Base-by-base conservation (phyloP, 2,329 filamentous ascomycete genomes). In the Calonectria pseudoreteaudii region DNA sequence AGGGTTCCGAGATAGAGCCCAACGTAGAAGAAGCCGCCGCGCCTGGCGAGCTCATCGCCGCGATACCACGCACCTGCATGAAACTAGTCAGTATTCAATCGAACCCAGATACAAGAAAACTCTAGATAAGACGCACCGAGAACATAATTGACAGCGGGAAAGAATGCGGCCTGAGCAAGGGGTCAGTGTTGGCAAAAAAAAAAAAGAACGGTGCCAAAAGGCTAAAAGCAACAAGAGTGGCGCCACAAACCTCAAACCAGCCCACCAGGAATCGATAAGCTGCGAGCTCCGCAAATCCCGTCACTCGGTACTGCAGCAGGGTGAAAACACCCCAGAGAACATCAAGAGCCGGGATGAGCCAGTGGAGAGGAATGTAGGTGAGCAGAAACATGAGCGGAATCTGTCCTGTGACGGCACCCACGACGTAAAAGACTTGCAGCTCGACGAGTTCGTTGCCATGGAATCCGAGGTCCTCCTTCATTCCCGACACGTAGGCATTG, bases 271-370 rank as follows among this genome's bases (percentile, higher is more conserved):
- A 91, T 3, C 90, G 85, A 78, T 90, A 90, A 0, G 87, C 87
- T 58, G 86, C 86, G 11, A 91, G 71, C 66, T 91, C 89, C 0
- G 86, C 85, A 74, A 86, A 90, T 2, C 85, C 83, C 3, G 84
- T 82, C 0, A 86, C 86, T 7, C 89, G 86, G 68, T 87, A 91
- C 71, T 91, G 89, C 4, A 91, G 82, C 11, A 92, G 83, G 0
- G 90, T 92, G 73, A 91, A 89, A 20, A 91, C 80, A 0, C 89
- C 89, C 90, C 90, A 92, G 2, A 83, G 80, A 1, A 91, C 75
- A 71, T 91, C 88, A 74, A 90, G 83, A 11, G 85, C 83, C 0
- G 90, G 90, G 8, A 91, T 85, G 0, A 89, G 76, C 81, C 86
- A 90, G 69, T 86, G 85, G 81, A 91, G 88, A 0, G 88, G 83